These are phyloP conservation scores for Schizosaccharomyces versatilis DNA, from an alignment of 1,139 yeast species.

Conservation along the genomic window DNA sequence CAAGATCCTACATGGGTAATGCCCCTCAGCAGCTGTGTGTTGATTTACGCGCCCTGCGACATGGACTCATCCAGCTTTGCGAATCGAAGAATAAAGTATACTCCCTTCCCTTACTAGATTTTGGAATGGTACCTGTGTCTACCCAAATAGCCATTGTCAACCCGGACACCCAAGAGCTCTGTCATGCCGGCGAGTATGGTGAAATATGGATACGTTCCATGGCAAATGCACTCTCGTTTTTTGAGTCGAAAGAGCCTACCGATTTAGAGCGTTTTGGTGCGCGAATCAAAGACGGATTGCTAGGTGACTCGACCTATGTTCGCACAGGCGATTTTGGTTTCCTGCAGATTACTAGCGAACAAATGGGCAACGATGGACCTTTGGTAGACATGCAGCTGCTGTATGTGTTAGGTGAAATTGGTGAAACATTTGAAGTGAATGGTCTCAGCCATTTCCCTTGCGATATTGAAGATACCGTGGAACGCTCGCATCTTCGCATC, in stretches of 20 bases:
- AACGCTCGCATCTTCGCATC: conserved; percentile 38
- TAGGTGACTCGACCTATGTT: conserved; percentile 44
- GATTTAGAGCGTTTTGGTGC: conserved; percentile 33
- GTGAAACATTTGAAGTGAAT: conserved; percentile 73
- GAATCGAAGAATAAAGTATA: conserved; percentile 32
- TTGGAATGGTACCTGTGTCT: conserved; percentile 90
- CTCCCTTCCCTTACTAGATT: conserved; percentile 38
- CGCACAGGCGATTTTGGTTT: conserved; percentile 92
- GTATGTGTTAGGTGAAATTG: conserved; percentile 64
- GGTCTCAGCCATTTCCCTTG: conserved; percentile 81
- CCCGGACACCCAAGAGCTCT: conserved; percentile 62
- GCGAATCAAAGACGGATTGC: conserved; percentile 25
- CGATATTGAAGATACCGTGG: conserved; percentile 63
- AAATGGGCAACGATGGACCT: conserved; percentile 23
- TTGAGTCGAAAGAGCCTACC: conserved; percentile 27
- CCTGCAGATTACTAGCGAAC: conserved; percentile 43
- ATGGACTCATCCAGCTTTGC: conserved; percentile 64
- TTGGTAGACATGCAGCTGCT: conserved; percentile 50
- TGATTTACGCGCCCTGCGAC: conserved; percentile 72
- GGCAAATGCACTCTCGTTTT: conserved; percentile 47
- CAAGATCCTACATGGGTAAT: conserved; percentile 70
- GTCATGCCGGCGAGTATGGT: conserved; percentile 86
- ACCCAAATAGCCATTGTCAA: conserved; percentile 87
- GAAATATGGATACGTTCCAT: conserved; percentile 93
- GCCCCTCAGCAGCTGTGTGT: conserved; percentile 74